Base-by-base conservation (phyloP, 129 eudicot genomes). In the Saposhnikovia divaricata region DNA sequence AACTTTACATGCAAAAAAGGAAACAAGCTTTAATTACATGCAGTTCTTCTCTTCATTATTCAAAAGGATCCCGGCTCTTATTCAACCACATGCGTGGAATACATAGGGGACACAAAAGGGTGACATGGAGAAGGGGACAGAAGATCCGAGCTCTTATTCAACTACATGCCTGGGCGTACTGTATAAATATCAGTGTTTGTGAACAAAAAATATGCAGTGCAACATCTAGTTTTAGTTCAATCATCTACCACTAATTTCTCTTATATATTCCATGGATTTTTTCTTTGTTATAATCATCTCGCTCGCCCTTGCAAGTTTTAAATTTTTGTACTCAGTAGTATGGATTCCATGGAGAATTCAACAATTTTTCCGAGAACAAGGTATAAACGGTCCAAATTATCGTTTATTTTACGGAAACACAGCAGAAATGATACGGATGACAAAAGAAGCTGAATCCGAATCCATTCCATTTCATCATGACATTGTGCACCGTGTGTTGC, bases 361-460 rank as follows among this genome's bases (percentile, higher is more conserved):
- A 59, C 71, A 18, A 44, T 79, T 57, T 71, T 82, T 86, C 74
- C 21, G 27, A 18, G 48, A 47, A 42, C 89, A 86, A 77, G 89
- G 86, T 75, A 27, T 86, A 43, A 1, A 25, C 11, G 89, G 89
- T 34, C 89, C 89, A 3, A 45, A 57, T 39, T 82, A 77, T 80
- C 80, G 77, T 72, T 84, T 79, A 21, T 47, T 86, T 15, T 71
- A 51, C 15, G 89, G 89, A 11, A 86, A 86, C 70, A 68, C 82
- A 4, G 53, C 34, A 19, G 86, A 86, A 75, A 77, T 86, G 46
- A 50, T 42, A 66, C 73, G 4, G 75, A 28, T 82, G 21, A 73
- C 65, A 7, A 63, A 37, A 0, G 77, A 80, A 25, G 85, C 77
- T 12, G 59, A 77, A 9, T 75, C 75, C 4, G 77, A 65, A 71